A percentile compares a stretch with the other conserved stretches of the same genome.
These are phyloP conservation scores for Jamesozyma jinghongensis DNA, from an alignment of 805 yeast species.

Conservation along the genomic window DNA sequence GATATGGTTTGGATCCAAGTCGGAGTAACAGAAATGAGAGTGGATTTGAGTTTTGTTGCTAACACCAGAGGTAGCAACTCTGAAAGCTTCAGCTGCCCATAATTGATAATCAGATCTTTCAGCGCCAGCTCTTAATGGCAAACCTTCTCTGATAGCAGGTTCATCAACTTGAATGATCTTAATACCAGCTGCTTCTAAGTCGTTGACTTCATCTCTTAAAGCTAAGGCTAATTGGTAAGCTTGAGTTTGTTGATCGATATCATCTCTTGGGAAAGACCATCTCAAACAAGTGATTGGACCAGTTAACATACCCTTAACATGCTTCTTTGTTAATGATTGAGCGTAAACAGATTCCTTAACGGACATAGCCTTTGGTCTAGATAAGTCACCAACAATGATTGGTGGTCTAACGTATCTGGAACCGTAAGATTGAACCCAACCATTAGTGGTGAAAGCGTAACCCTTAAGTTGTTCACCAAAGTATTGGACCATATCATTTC, in stretches of 20 bases:
- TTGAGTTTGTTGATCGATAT: conserved; percentile 85
- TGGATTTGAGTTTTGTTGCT: conserved; percentile 92
- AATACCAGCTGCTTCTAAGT: conserved; percentile 97
- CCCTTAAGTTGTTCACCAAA: conserved; percentile 99
- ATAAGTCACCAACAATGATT: conserved; percentile 96
- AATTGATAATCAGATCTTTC: conserved; percentile 93
- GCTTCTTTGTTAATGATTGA: conserved; percentile 89
- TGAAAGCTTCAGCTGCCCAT: conserved; percentile 99
- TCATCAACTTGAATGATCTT: conserved; percentile 98
- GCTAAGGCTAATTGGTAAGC: conserved; percentile 96
- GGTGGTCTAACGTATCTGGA: conserved; percentile 99
- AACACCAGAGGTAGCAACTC: conserved; percentile 98
- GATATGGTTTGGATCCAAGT: conserved; percentile 98
- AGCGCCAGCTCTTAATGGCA: conserved; percentile 95
- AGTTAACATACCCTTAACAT: conserved; percentile 99
- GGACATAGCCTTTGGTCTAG: conserved; percentile 97
- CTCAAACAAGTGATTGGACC: conserved; percentile 99
- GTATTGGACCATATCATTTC: conserved; percentile 99
- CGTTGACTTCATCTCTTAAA: conserved; percentile 96
- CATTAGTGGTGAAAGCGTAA: conserved; percentile 96
- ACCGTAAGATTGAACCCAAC: conserved; percentile 99
- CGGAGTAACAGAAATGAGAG: conserved; percentile 99
- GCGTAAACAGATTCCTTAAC: conserved; percentile 99
- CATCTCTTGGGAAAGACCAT: conserved; percentile 99
- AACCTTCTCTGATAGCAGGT: conserved; percentile 99